These are phyloP conservation scores for Fomitiporia mediterranea DNA, from an alignment of 1,284 basidiomycete species.

Conservation along the genomic window DNA sequence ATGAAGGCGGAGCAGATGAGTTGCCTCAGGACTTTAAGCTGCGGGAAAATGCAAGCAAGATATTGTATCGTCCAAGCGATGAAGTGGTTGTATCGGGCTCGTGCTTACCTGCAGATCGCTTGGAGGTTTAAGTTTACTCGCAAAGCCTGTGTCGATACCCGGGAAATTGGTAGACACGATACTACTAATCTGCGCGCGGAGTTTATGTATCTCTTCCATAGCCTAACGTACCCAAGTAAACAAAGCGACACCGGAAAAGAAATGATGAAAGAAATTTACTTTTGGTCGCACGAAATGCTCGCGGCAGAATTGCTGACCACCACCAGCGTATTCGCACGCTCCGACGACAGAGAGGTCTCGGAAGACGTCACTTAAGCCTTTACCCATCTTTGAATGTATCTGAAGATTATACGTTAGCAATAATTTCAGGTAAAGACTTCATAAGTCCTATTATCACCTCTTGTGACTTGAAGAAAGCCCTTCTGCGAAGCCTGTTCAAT, in stretches of 20 bases:
- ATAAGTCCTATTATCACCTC: slow-evolving; percentile 46
- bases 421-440: slow-evolving; percentile 3
- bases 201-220: slow-evolving; percentile 99
- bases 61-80: slow-evolving; percentile 18
- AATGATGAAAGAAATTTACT: slow-evolving; percentile 40
- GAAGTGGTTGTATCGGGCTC: slow-evolving; percentile 11
- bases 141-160: slow-evolving; percentile 52
- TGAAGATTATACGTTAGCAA: slow-evolving; percentile 31
- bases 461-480: slow-evolving; percentile 78
- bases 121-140: slow-evolving; percentile 65
- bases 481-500: slow-evolving; percentile 55
- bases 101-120: slow-evolving; percentile 69
- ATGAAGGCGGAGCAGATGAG: slow-evolving; percentile 89
- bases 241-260: not conserved
- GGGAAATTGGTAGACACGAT: slow-evolving; percentile 76
- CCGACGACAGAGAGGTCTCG: slow-evolving; percentile 88
- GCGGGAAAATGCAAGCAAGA: slow-evolving; percentile 16
- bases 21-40: slow-evolving; percentile 91
- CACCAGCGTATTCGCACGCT: slow-evolving; percentile 91
- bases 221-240: slow-evolving; percentile 47
- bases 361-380: slow-evolving; percentile 85
- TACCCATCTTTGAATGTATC: slow-evolving; percentile 79
- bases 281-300: slow-evolving; percentile 92
- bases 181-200: slow-evolving; percentile 85
- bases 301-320: slow-evolving; percentile 75